These are phyloP conservation scores for Cantharellus anzutake DNA, from an alignment of 768 basidiomycete species.

Conservation along the genomic window DNA sequence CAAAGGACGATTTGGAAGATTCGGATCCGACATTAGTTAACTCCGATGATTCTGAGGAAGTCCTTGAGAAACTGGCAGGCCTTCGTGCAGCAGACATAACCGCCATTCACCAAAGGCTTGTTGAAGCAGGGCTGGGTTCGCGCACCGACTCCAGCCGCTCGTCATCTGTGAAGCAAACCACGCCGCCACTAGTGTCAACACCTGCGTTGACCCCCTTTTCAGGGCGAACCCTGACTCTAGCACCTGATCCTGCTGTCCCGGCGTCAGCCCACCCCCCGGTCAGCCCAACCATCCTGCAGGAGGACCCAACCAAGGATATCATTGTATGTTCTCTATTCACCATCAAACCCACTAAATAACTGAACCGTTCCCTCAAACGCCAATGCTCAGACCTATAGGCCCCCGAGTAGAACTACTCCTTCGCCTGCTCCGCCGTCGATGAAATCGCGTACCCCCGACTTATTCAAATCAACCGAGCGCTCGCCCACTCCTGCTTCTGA, in stretches of 20 bases:
- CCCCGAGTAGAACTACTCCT: background rate
- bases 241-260: too few relatives aligned
- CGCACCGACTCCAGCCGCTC: background rate
- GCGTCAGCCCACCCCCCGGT: too few relatives aligned
- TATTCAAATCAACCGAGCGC: background rate
- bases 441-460: background rate
- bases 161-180: background rate
- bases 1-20: conserved; percentile 1
- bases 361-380: background rate
- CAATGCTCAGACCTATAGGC: background rate
- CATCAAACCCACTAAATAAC: background rate
- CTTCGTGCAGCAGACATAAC: conserved; percentile 50
- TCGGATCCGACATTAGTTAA: conserved; percentile 1
- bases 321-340: background rate
- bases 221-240: too few relatives aligned
- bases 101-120: conserved; percentile 56
- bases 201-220: too few relatives aligned
- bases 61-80: conserved; percentile 39
- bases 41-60: conserved; percentile 23
- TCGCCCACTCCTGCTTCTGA: conserved; percentile 17
- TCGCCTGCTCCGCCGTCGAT: background rate
- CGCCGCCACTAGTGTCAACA: too few relatives aligned
- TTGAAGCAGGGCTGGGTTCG: conserved; percentile 30
- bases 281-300: background rate
- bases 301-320: background rate